Conservation (phyloP, 2,329 filamentous ascomycete genomes). For the Endocalyx cinctus region DNA sequence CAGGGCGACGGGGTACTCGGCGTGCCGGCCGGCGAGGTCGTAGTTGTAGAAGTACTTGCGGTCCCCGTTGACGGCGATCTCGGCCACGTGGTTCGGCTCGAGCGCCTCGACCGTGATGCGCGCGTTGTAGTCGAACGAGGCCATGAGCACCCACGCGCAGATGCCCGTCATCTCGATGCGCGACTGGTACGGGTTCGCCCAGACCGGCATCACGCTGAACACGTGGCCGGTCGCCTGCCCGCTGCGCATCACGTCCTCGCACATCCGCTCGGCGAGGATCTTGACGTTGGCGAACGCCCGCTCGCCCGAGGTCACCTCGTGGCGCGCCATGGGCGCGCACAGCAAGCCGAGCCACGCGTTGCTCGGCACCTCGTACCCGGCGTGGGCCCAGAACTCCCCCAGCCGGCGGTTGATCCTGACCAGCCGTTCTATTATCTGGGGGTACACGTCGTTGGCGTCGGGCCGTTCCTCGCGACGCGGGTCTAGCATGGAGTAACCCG, state of each 20-base stretch:
- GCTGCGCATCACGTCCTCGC: neutral
- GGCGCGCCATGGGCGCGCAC: slow-evolving; percentile 16
- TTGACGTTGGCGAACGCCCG: slow-evolving; percentile 21
- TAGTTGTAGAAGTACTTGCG: slow-evolving; percentile 7
- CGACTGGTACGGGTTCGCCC: slow-evolving; percentile 19
- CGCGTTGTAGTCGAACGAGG: slow-evolving; percentile 18
- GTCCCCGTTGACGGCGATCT: slow-evolving; percentile 14
- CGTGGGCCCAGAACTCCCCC: slow-evolving; percentile 5
- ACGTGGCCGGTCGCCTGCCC: neutral
- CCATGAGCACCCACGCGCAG: slow-evolving; percentile 22
- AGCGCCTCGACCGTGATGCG: slow-evolving; percentile 20
- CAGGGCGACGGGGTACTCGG: slow-evolving; percentile 6
- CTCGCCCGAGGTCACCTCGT: slow-evolving; percentile 21
- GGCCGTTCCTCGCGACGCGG: slow-evolving; percentile 11
- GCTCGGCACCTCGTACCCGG: slow-evolving; percentile 4
- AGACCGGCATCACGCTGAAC: slow-evolving; percentile 11
- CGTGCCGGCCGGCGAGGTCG: slow-evolving; percentile 13
- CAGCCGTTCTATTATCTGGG: slow-evolving; percentile 5
- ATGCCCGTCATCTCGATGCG: slow-evolving; percentile 25
- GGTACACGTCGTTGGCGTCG: slow-evolving; percentile 5
- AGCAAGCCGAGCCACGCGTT: neutral
- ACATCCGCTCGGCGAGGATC: slow-evolving; percentile 10
- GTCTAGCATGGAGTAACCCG: slow-evolving; percentile 16
- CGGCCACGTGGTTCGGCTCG: slow-evolving; percentile 5
- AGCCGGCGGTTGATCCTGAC: slow-evolving; percentile 8